Conservation (phyloP, 177 flowering plant species). For the Vitis hybrid region DNA sequence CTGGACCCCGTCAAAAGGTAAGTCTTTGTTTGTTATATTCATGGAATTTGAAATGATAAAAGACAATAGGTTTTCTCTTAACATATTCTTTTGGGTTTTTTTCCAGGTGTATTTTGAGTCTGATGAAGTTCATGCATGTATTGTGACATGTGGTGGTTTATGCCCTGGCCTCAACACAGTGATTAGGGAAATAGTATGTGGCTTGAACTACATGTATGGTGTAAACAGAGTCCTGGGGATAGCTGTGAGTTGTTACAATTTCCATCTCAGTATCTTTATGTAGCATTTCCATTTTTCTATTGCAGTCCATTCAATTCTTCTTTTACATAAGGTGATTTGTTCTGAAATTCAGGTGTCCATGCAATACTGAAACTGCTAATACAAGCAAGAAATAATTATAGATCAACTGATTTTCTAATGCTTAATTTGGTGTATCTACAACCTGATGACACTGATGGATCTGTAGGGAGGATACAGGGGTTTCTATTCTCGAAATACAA, state of each 20-base stretch:
- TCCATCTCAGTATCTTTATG: background rate
- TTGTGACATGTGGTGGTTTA: conserved; percentile 91
- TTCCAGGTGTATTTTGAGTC: conserved; percentile 76
- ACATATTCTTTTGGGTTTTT: conserved; percentile 14
- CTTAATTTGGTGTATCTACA: background rate
- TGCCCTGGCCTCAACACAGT: conserved; percentile 96
- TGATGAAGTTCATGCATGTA: conserved; percentile 87
- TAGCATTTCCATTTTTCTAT: background rate
- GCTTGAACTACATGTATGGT: conserved; percentile 80
- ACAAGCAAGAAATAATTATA: background rate
- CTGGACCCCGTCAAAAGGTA: conserved; percentile 90
- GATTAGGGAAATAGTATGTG: conserved; percentile 81
- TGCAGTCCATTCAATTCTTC: too few species aligned
- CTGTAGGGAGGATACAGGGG: conserved; percentile 90
- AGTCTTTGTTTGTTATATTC: background rate
- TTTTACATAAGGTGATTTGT: too few species aligned
- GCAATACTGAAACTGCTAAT: too few species aligned
- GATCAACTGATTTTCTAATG: background rate
- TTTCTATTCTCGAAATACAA: conserved; percentile 77
- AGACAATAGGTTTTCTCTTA: background rate
- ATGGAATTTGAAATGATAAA: conserved; percentile 5
- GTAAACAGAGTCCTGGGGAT: conserved; percentile 74
- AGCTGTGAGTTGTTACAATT: conserved; percentile 41
- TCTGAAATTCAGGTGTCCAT: too few species aligned
- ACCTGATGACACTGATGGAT: conserved; percentile 5